Conservation (phyloP, 495 filamentous ascomycete genomes). For the Niebla homalea region DNA sequence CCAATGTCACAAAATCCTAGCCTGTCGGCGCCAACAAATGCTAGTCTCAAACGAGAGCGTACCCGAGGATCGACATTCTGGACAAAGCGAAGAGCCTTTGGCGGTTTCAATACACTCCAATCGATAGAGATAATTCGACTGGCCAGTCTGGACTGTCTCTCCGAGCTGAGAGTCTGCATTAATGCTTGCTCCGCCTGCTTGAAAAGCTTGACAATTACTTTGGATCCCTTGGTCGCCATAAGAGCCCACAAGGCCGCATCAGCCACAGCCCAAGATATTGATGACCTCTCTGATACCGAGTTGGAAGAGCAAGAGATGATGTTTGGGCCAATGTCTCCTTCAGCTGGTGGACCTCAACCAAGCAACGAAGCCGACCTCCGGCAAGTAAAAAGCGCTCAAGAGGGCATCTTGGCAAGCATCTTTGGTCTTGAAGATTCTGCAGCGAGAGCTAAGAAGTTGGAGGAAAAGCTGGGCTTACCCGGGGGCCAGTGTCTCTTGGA, state of each 20-base stretch:
- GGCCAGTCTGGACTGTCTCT: slow-evolving; percentile 38
- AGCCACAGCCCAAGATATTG: slow-evolving; percentile 16
- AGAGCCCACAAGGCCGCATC: slow-evolving; percentile 36
- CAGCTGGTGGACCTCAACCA: slow-evolving; percentile 1
- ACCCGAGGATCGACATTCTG: slow-evolving; percentile 10
- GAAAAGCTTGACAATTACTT: slow-evolving; percentile 40
- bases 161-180: slow-evolving; percentile 41
- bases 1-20: background rate
- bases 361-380: slow-evolving; percentile 20
- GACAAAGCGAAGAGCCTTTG: slow-evolving; percentile 31
- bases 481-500: slow-evolving; percentile 8
- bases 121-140: slow-evolving; percentile 43
- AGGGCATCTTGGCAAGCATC: slow-evolving; percentile 39
- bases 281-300: slow-evolving; percentile 32
- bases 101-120: slow-evolving; percentile 42
- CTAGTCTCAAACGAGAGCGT: slow-evolving; percentile 12
- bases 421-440: slow-evolving; percentile 32
- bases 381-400: slow-evolving; percentile 39
- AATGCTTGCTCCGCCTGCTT: slow-evolving; percentile 36
- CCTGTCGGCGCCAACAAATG: slow-evolving; percentile 1
- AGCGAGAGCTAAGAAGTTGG: slow-evolving; percentile 18
- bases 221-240: slow-evolving; percentile 37
- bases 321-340: slow-evolving; percentile 8
- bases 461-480: slow-evolving; percentile 17
- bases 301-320: slow-evolving; percentile 37